Conservation (phyloP, 2,329 filamentous ascomycete genomes). For the Keithomyces neogunnii region DNA sequence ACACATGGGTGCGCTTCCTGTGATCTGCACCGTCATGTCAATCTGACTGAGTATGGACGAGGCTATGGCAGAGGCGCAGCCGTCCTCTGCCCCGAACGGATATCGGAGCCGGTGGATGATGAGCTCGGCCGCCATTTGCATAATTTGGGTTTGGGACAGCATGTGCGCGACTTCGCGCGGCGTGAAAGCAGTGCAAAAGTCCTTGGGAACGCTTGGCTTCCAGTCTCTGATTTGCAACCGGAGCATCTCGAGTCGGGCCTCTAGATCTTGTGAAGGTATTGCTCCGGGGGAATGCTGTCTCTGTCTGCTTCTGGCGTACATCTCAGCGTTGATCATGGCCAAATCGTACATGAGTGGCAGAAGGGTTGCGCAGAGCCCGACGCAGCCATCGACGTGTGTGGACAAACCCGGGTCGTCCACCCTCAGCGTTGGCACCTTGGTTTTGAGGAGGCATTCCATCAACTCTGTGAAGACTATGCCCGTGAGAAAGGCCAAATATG, state of each 20-base stretch:
- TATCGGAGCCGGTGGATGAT: constrained; percentile 15
- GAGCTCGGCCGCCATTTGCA: constrained; percentile 14
- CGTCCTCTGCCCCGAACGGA: constrained; percentile 8
- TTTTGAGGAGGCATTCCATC: constrained; percentile 15
- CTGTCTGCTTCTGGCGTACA: background rate
- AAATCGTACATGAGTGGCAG: constrained; percentile 18
- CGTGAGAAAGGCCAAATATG: constrained; percentile 11
- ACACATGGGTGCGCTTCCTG: constrained; percentile 11
- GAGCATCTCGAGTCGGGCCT: constrained; percentile 7
- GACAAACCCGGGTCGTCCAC: constrained; percentile 7
- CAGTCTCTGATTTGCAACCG: constrained; percentile 11
- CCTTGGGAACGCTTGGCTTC: constrained; percentile 14
- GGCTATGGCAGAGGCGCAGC: background rate
- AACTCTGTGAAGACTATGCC: constrained; percentile 14
- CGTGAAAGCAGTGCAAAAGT: constrained; percentile 12
- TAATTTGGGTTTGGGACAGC: constrained; percentile 18
- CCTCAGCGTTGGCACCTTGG: constrained; percentile 13
- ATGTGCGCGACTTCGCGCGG: constrained; percentile 17
- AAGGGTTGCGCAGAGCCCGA: constrained; percentile 15
- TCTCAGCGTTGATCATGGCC: constrained; percentile 14
- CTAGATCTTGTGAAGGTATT: background rate
- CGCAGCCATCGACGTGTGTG: constrained; percentile 15
- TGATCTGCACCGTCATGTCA: constrained; percentile 12
- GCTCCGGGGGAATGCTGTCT: background rate
- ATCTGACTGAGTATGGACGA: constrained; percentile 16